A percentile compares a stretch with the other conserved stretches of the same genome.
Conservation (phyloP, 2,329 filamentous ascomycete genomes). For the Fusarium aywerte region DNA sequence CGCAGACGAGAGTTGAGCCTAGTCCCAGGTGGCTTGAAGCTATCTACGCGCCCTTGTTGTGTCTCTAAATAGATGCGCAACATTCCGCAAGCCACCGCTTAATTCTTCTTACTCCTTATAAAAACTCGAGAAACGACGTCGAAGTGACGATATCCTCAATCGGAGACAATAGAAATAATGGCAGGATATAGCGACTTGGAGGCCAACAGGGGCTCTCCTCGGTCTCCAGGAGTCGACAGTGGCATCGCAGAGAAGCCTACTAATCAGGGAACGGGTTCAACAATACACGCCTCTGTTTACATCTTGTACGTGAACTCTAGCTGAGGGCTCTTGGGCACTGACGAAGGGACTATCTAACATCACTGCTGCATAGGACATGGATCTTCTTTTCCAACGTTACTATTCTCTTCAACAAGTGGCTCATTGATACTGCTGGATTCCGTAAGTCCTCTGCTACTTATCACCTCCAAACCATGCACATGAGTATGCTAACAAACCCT, state of each 20-base stretch:
- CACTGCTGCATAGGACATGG: conserved; percentile 67
- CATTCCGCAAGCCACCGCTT: conserved; percentile 13
- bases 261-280: conserved; percentile 18
- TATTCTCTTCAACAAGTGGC: conserved; percentile 93
- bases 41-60: conserved; percentile 8
- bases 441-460: conserved; percentile 61
- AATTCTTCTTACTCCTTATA: conserved; percentile 1
- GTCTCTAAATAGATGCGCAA: conserved; percentile 4
- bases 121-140: neutral
- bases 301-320: conserved; percentile 44
- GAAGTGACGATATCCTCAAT: neutral
- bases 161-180: conserved; percentile 23
- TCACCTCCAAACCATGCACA: neutral
- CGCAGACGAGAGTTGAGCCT: conserved; percentile 20
- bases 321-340: neutral
- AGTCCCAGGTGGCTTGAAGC: conserved; percentile 20
- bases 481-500: conserved; percentile 20
- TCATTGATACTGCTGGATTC: conserved; percentile 79
- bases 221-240: neutral
- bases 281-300: conserved; percentile 51
- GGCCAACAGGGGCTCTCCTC: conserved; percentile 11
- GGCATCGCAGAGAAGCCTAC: conserved; percentile 45
- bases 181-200: conserved; percentile 25
- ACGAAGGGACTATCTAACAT: conserved; percentile 19
- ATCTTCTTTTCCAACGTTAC: conserved; percentile 86